These are phyloP conservation scores for Suhomyces atakaporum DNA, from an alignment of 1,139 yeast species.

Conservation along the genomic window DNA sequence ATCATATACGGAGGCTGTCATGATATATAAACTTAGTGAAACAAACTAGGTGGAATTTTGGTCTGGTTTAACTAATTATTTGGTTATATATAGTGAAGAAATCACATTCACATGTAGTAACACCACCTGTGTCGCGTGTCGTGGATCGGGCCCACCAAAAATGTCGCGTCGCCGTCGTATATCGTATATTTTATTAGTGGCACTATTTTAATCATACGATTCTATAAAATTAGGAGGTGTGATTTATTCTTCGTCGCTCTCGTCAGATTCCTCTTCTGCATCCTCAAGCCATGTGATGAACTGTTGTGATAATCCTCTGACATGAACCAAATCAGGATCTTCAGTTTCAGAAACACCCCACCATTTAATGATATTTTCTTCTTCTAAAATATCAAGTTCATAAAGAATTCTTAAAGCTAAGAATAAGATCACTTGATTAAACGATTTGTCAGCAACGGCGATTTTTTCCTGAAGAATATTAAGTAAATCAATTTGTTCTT, in stretches of 20 bases:
- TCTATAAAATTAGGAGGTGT: constrained; percentile 10
- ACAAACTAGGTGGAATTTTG: neutral
- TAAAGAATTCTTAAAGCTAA: constrained; percentile 70
- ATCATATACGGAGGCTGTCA: constrained; percentile 40
- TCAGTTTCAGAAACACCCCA: constrained; percentile 58
- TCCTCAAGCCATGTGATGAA: constrained; percentile 87
- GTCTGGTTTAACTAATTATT: neutral
- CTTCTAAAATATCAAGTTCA: constrained; percentile 79
- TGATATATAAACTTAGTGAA: neutral
- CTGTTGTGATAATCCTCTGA: constrained; percentile 60
- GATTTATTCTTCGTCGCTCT: constrained; percentile 22
- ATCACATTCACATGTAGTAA: constrained; percentile 7
- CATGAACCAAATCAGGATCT: constrained; percentile 44
- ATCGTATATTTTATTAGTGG: constrained; percentile 5
- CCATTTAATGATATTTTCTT: constrained; percentile 79
- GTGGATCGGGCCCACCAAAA: neutral
- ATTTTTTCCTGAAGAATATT: constrained; percentile 56
- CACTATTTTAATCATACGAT: constrained; percentile 10
- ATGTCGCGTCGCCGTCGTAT: constrained; percentile 9
- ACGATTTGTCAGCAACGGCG: constrained; percentile 27
- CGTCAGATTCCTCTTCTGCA: constrained; percentile 79
- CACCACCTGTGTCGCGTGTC: constrained; percentile 5
- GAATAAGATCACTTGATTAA: constrained; percentile 57
- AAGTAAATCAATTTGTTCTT: constrained; percentile 77
- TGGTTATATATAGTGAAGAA: constrained; percentile 1